Base-by-base conservation (phyloP, 2,329 filamentous ascomycete genomes). In the Monosporascus sp. region DNA sequence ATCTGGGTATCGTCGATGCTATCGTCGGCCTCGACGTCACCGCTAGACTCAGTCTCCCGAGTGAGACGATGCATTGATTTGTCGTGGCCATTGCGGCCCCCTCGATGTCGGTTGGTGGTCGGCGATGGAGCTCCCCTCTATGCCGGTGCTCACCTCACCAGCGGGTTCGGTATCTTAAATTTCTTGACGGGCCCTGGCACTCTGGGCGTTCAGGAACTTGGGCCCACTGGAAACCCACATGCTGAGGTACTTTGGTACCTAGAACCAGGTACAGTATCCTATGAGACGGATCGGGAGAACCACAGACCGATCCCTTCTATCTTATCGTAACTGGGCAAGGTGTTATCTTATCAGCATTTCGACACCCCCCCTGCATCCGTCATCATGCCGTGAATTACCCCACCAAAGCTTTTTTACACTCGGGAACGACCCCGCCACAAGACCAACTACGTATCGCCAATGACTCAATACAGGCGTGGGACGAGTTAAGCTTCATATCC, bases 11-110 rank as follows among this genome's bases (percentile, higher is more conserved):
- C 38, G 65, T 59, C 51, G 72, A 66, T 5, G 70, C 58, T 15
- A 69, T 62, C 2, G 70, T 66, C 43, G 79, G 77, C 57, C 79
- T 72, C 41, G 67, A 44, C 27, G 72, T 60, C 37, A 75, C 64
- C 18, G 72, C 63, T 22, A 82, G 67, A 48, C 71, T 76, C 35
- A 80, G 67, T 64, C 76, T 76, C 61, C 78, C 77, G 74, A 82
- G 67, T 2, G 78, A 78, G 73, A 75, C 77, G 65, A 82, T 67
- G 64, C 77, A 82, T 65, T 77, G 75, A 59, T 74, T 75, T 62
- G 76, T 73, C 62, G 77, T 72, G 55, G 77, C 75, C 80, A 83
- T 82, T 55, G 49, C 63, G 54, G 62, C 45, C 39, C 24, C 47
- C 43, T 36, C 39, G 44, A 24, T 38, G 49, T 54, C 50, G 54